Evolutionary conservation across 768 basidiomycete species (phyloP), one percentile per base, ranked within the genome.

Genomic region (Agrocybe chaxingu): DNA sequence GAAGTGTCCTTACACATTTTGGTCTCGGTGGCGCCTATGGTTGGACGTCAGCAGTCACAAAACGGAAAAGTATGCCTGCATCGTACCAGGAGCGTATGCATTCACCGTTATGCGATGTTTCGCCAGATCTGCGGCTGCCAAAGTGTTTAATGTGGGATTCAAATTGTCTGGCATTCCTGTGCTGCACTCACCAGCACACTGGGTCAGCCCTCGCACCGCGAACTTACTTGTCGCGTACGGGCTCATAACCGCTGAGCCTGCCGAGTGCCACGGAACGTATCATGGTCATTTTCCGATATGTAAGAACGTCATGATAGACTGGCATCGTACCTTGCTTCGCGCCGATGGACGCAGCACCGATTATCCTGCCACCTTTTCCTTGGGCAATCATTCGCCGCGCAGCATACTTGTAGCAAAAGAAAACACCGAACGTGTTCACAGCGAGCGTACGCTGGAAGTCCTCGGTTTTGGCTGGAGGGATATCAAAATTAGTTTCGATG

Each of bases 371-470:
- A 11, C 80, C 76, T 4, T 64, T 66, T 0, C 76, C 73, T 65
- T 80, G 79, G 7, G 82, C 71, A 18, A 65, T 62, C 85, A 87
- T 87, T 56, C 80, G 77, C 45, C 67, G 68, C 12, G 80, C 83
- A 1, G 83, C 85, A 51, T 84, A 72, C 47, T 84, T 81, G 40
- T 85, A 85, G 60, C 80, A 85, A 52, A 80, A 72, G 66, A 80
- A 84, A 2, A 74, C 66, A 34, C 82, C 83, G 47, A 78, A 74
- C 52, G 75, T 69, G 57, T 87, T 86, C 56, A 85, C 66, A 4
- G 71, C 66, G 52, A 77, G 66, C 6, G 66, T 36, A 58, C 58
- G 64, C 58, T 82, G 71, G 70, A 67, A 76, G 0, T 70, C 63
- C 7, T 72, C 64, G 1, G 66, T 41, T 3, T 61, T 58, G 3